phyloP scores from a whole-genome alignment of 2,329 filamentous ascomycete species.

The Nigrospora sphaerica region DNA sequence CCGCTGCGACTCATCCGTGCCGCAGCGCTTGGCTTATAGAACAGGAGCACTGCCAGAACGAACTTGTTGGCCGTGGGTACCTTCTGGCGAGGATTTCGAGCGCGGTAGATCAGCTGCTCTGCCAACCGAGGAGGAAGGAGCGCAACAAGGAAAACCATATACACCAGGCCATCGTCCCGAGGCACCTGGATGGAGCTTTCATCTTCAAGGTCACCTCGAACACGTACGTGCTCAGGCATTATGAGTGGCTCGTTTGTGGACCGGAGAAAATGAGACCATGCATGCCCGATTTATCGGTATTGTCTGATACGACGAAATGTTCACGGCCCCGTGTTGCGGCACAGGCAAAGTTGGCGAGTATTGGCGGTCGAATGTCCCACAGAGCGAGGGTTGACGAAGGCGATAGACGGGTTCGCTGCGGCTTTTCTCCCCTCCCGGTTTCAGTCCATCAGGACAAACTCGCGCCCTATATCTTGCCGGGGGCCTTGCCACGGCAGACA shows the following conservation, averaged over 20 bases:
- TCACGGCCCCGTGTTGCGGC: too few species aligned
- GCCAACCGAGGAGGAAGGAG: conserved; percentile 2
- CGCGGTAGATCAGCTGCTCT: not conserved
- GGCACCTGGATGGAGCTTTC: conserved; percentile 3
- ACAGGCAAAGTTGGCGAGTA: too few species aligned
- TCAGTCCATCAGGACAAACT: too few species aligned
- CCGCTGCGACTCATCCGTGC: too few species aligned
- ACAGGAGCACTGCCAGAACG: conserved; percentile 19
- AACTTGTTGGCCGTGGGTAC: conserved; percentile 10
- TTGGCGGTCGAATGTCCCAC: too few species aligned
- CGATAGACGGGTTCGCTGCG: too few species aligned
- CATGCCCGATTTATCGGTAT: too few species aligned
- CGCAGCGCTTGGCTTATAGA: conserved; percentile 3
- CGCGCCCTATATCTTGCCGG: not conserved
- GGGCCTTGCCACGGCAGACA: conserved; percentile 1
- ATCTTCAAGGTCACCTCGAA: conserved; percentile 8
- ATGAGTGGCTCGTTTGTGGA: not conserved
- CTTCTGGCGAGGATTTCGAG: conserved; percentile 1
- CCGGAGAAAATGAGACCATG: too few species aligned
- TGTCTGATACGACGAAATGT: too few species aligned
- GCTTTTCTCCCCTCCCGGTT: too few species aligned
- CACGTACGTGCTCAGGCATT: conserved; percentile 5
- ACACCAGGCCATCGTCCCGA: conserved; percentile 6
- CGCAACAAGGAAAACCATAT: conserved; percentile 3
- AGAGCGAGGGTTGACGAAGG: too few species aligned